These are phyloP conservation scores for Guyanaporus albipodus DNA, from an alignment of 768 basidiomycete genomes.

Conservation along the genomic window DNA sequence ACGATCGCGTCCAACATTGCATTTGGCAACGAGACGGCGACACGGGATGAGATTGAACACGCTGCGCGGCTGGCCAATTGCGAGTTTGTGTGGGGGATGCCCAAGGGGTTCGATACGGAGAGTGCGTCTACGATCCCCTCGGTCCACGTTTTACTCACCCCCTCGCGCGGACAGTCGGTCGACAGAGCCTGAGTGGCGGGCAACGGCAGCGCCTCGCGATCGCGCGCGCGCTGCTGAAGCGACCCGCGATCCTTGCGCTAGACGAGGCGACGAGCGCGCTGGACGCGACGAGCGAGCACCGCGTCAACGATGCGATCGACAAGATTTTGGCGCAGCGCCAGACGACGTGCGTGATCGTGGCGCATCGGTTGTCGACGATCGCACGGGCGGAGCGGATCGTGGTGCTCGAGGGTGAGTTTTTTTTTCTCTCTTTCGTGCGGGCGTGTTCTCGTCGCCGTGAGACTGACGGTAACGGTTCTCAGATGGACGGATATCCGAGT, in stretches of 20 bases:
- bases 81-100: slow-evolving; percentile 94
- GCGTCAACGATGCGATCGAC: slow-evolving; percentile 84
- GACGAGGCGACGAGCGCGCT: slow-evolving; percentile 89
- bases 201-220: slow-evolving; percentile 81
- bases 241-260: slow-evolving; percentile 81
- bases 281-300: slow-evolving; percentile 84
- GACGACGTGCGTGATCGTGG: slow-evolving; percentile 87
- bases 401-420: slow-evolving; percentile 74
- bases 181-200: slow-evolving; percentile 48
- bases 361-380: slow-evolving; percentile 86
- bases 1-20: slow-evolving; percentile 95
- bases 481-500: slow-evolving; percentile 79
- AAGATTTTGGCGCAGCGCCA: slow-evolving; percentile 74
- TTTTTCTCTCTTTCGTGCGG: too few species aligned
- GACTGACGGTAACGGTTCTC: background rate
- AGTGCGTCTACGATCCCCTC: slow-evolving; percentile 37
- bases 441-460: background rate
- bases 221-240: slow-evolving; percentile 83
- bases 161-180: slow-evolving; percentile 17
- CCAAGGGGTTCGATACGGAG: slow-evolving; percentile 88
- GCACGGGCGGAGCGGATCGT: slow-evolving; percentile 87
- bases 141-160: background rate
- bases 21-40: slow-evolving; percentile 73
- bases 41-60: slow-evolving; percentile 78
- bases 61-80: slow-evolving; percentile 92